Evolutionary conservation across 2,329 filamentous ascomycete genomes (phyloP).

Genomic region (Cercospora brassicicola): DNA sequence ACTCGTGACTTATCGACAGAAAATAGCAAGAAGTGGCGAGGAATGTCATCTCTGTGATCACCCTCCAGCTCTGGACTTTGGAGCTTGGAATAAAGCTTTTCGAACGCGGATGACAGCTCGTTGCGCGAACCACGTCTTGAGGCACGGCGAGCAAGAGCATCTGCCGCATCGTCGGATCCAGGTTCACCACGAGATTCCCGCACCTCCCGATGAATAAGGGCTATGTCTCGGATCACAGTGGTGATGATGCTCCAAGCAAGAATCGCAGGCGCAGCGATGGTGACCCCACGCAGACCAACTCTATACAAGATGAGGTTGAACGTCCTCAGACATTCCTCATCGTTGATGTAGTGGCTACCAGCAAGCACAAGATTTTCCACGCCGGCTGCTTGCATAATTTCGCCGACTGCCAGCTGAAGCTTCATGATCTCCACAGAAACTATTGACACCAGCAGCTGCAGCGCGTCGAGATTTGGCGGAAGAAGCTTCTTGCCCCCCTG

Average conservation of each 20-base stretch:
- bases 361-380: conserved; percentile 11
- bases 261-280: conserved; percentile 68
- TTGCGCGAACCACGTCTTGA: conserved; percentile 20
- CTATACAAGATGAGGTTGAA: conserved; percentile 70
- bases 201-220: conserved; percentile 23
- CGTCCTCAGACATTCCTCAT: conserved; percentile 67
- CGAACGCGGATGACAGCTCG: conserved; percentile 26
- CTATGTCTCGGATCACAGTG: conserved; percentile 61
- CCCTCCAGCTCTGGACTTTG: conserved; percentile 25
- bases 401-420: conserved; percentile 60
- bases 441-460: conserved; percentile 69
- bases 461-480: conserved; percentile 49
- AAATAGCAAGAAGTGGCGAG: conserved; percentile 37
- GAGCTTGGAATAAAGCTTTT: conserved; percentile 32
- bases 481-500: conserved; percentile 49
- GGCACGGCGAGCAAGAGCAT: conserved; percentile 16
- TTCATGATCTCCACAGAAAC: conserved; percentile 74
- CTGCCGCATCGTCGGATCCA: conserved; percentile 38
- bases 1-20: conserved; percentile 50
- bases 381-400: conserved; percentile 42
- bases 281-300: conserved; percentile 58
- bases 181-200: conserved; percentile 14
- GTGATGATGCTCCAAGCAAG: conserved; percentile 81
- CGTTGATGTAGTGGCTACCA: conserved; percentile 61
- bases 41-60: conserved; percentile 46